Conservation (phyloP, 768 basidiomycete species). For the Boletus coccyginus region DNA sequence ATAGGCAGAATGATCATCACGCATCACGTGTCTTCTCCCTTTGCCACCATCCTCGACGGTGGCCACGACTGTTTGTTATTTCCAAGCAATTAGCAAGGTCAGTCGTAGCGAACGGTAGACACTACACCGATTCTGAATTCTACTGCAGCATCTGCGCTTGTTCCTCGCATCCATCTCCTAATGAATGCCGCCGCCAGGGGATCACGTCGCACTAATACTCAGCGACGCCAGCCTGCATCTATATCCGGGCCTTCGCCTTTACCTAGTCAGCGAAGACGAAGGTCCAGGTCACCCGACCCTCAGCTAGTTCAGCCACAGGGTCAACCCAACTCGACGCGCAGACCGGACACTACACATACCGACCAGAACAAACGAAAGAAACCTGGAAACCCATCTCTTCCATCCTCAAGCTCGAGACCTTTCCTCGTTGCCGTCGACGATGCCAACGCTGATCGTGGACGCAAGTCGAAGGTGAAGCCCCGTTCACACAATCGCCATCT, state of each 20-base stretch:
- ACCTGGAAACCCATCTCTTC: slow-evolving; percentile 10
- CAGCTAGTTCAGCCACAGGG: slow-evolving; percentile 18
- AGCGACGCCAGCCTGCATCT: slow-evolving; percentile 21
- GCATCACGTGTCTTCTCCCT: neutral
- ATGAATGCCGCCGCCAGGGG: slow-evolving; percentile 26
- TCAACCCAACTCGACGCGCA: slow-evolving; percentile 9
- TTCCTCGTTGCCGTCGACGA: slow-evolving; percentile 31
- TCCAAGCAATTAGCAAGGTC: slow-evolving; percentile 2
- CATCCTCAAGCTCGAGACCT: slow-evolving; percentile 18
- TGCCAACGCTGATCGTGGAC: slow-evolving; percentile 29
- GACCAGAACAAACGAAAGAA: slow-evolving; percentile 34
- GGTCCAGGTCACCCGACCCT: slow-evolving; percentile 36
- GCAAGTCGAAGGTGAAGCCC: slow-evolving; percentile 29
- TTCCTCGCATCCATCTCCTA: neutral
- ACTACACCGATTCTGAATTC: neutral
- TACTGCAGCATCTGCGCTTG: neutral
- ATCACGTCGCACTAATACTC: slow-evolving; percentile 25
- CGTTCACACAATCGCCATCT: slow-evolving; percentile 25
- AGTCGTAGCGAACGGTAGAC: neutral
- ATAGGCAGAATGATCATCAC: neutral
- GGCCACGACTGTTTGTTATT: neutral
- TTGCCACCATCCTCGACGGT: slow-evolving; percentile 12
- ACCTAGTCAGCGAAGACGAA: slow-evolving; percentile 27
- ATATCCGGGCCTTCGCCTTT: slow-evolving; percentile 16
- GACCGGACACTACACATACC: slow-evolving; percentile 19